Evolutionary conservation across 495 filamentous ascomycete genomes (phyloP), one percentile per base, ranked within the genome.

Genomic region (Glonium stellatum): DNA sequence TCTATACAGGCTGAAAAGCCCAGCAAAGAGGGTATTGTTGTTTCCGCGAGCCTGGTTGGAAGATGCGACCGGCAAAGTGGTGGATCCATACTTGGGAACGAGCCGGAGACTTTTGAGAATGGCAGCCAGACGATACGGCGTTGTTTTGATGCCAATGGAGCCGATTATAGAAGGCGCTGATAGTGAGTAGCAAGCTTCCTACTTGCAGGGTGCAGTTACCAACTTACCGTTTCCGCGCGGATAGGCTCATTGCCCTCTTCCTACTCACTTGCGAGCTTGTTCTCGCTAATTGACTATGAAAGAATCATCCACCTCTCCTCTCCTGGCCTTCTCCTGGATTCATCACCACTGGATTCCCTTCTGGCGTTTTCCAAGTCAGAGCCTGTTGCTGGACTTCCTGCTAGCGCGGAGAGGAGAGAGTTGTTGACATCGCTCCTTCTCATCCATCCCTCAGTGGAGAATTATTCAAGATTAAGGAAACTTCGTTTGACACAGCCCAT

Each of bases 1-100:
- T 35, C 58, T 80, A 36, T 68, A 77, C 15, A 58, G 68, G 47
- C 66, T 70, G 62, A 73, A 70, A 60, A 77, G 73, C 53, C 74
- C 73, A 23, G 76, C 76, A 35, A 69, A 70, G 54, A 66, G 71
- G 55, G 61, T 79, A 1, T 58, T 80, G 21, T 41, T 79, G 63
- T 80, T 79, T 62, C 78, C 78, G 18, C 64, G 61, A 47, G 66
- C 61, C 5, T 78, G 76, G 76, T 66, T 74, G 37, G 55, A 60
- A 46, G 54, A 61, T 47, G 27, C 13, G 62, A 55, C 34, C 62
- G 68, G 61, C 9, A 61, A 61, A 4, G 60, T 62, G 12, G 39
- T 42, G 9, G 69, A 75, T 58, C 66, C 69, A 22, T 59, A 68
- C 22, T 57, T 74, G 41, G 65, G 63, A 22, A 79, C 69, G n/a